Evolutionary conservation across 495 filamentous ascomycete species (phyloP).

Genomic region (Neurospora hispaniola): DNA sequence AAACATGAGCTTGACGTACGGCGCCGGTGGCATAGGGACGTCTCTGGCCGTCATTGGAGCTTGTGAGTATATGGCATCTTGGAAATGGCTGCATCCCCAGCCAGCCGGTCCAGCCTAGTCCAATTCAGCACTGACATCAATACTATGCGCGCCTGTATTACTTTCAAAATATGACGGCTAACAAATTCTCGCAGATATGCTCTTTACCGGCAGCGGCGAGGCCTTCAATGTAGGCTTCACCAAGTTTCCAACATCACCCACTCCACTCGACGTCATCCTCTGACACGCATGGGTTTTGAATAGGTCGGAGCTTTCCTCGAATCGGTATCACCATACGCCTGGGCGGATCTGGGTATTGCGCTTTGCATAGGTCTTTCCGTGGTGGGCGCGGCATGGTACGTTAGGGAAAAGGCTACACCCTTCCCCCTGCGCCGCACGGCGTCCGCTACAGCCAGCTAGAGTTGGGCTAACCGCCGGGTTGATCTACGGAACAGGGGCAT

Average conservation of each 20-base stretch:
- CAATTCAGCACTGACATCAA: neutral
- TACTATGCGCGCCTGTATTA: neutral
- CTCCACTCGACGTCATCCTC: constrained; percentile 14
- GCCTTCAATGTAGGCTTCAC: constrained; percentile 71
- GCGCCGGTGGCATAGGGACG: constrained; percentile 55
- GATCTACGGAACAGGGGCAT: constrained; percentile 62
- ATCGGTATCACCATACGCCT: constrained; percentile 85
- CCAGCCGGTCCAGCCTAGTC: neutral
- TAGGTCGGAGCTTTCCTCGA: constrained; percentile 96
- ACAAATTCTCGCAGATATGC: constrained; percentile 62
- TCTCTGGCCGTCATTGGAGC: constrained; percentile 73
- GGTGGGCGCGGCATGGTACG: constrained; percentile 94
- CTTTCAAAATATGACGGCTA: constrained; percentile 21
- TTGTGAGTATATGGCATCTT: constrained; percentile 46
- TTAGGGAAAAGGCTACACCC: neutral
- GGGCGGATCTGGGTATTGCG: constrained; percentile 82
- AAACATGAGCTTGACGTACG: constrained; percentile 54
- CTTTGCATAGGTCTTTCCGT: constrained; percentile 94
- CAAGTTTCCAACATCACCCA: neutral
- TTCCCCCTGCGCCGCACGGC: neutral
- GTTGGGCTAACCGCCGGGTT: neutral
- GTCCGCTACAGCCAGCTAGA: neutral
- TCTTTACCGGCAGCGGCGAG: constrained; percentile 94
- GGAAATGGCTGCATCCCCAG: neutral
- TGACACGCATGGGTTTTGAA: constrained; percentile 51